Conservation (phyloP, 306 rosid genomes). For the Pterocarpus macrocarpus region DNA sequence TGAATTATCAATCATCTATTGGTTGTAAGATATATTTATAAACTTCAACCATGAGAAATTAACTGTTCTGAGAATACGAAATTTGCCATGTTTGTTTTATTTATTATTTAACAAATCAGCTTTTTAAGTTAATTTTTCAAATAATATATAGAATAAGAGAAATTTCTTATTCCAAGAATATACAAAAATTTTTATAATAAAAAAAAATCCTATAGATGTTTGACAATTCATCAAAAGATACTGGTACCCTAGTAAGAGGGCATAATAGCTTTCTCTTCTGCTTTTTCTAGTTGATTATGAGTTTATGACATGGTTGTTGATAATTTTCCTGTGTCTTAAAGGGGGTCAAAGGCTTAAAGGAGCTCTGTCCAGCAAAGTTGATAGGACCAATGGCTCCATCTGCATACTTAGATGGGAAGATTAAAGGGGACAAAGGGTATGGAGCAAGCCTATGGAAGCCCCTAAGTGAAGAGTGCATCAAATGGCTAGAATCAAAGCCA, state of each 20-base stretch:
- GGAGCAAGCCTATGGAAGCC: constrained; percentile 67
- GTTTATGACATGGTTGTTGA: constrained; percentile 27
- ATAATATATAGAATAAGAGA: no score
- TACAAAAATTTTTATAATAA: no score
- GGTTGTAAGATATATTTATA: no score
- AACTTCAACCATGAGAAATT: no score
- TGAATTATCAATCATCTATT: no score
- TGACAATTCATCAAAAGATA: neutral
- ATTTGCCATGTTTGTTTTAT: no score
- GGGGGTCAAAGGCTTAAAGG: constrained; percentile 45
- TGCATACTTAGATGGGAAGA: constrained; percentile 57
- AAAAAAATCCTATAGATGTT: neutral
- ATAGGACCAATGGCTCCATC: constrained; percentile 70
- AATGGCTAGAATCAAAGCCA: constrained; percentile 59
- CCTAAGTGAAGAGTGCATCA: constrained; percentile 49
- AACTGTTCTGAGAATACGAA: no score
- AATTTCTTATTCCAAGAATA: no score
- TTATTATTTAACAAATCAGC: no score
- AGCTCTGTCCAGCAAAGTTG: constrained; percentile 54
- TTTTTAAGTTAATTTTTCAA: no score
- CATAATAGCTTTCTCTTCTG: neutral
- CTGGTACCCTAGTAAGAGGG: neutral
- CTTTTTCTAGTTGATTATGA: constrained; percentile 5
- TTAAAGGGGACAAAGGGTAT: constrained; percentile 60
- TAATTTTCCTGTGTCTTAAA: constrained; percentile 6